Conservation (phyloP, 2,329 filamentous ascomycete species). For the Blastomyces gilchristii region DNA sequence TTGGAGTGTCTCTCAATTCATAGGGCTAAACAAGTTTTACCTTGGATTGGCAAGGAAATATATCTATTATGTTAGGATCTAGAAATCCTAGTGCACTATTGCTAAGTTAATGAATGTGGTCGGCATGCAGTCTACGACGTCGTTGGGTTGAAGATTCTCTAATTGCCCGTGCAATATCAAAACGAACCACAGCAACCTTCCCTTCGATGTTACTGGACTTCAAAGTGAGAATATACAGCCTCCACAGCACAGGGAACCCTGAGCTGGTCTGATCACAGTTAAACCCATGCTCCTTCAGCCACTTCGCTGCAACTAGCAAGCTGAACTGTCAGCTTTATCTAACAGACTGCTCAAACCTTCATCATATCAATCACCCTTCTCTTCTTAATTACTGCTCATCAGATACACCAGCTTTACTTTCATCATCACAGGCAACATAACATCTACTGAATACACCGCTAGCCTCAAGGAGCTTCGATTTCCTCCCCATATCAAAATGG, state of each 20-base stretch:
- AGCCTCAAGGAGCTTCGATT: too few species aligned
- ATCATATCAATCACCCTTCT: not conserved
- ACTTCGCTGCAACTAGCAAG: not conserved
- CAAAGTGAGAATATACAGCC: not conserved
- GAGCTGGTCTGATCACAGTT: not conserved
- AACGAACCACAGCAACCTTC: not conserved
- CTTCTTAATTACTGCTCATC: not conserved
- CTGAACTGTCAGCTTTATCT: not conserved
- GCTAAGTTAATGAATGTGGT: not conserved
- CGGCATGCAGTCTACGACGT: not conserved
- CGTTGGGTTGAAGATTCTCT: not conserved
- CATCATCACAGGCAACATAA: not conserved
- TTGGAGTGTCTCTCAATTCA: too few species aligned
- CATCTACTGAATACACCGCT: not conserved
- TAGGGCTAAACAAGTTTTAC: too few species aligned
- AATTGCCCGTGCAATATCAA: not conserved
- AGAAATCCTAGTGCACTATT: too few species aligned
- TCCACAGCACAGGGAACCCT: not conserved
- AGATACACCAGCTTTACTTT: not conserved
- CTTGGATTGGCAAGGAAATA: too few species aligned
- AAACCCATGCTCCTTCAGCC: not conserved
- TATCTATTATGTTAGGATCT: too few species aligned
- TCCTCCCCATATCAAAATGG: not conserved
- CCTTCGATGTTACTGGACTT: not conserved
- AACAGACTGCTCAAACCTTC: not conserved